Percentiles rank a stretch among this genome's conserved stretches.
Evolutionary conservation across 2,329 filamentous ascomycete species (phyloP).

Genomic region (Fusarium heterosporum): DNA sequence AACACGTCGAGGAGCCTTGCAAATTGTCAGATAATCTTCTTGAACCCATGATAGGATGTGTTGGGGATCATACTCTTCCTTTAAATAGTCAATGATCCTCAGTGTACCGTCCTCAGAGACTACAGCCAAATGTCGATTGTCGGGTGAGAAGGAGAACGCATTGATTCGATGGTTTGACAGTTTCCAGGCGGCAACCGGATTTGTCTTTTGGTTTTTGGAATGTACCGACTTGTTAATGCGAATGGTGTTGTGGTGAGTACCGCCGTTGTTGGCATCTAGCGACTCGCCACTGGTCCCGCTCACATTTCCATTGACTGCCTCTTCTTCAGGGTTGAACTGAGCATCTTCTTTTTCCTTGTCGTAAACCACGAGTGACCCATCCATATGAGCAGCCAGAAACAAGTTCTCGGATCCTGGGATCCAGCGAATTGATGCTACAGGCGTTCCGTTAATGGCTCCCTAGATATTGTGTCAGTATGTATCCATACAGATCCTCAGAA

Average conservation of each 20-base stretch:
- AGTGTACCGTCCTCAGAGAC: slow-evolving; percentile 93
- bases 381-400: slow-evolving; percentile 91
- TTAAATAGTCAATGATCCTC: slow-evolving; percentile 89
- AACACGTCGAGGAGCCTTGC: slow-evolving; percentile 85
- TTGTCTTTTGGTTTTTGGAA: slow-evolving; percentile 92
- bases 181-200: slow-evolving; percentile 94
- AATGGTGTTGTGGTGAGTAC: slow-evolving; percentile 61
- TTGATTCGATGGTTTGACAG: slow-evolving; percentile 91
- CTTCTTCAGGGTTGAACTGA: slow-evolving; percentile 78
- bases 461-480: slow-evolving; percentile 50
- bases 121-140: slow-evolving; percentile 86
- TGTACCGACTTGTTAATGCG: slow-evolving; percentile 90
- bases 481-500: background rate
- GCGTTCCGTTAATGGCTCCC: slow-evolving; percentile 87
- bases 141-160: slow-evolving; percentile 91
- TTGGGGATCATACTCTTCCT: slow-evolving; percentile 77
- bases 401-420: slow-evolving; percentile 93
- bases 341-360: slow-evolving; percentile 97
- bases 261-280: slow-evolving; percentile 52
- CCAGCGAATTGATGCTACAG: slow-evolving; percentile 91
- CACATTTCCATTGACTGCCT: slow-evolving; percentile 61
- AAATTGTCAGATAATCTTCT: slow-evolving; percentile 23
- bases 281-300: slow-evolving; percentile 57
- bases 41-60: background rate
- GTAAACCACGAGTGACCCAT: slow-evolving; percentile 91